A percentile compares a stretch with the other conserved stretches of the same genome.
Conservation (phyloP, 2,329 filamentous ascomycete species). For the Trichoderma afroharzianum region DNA sequence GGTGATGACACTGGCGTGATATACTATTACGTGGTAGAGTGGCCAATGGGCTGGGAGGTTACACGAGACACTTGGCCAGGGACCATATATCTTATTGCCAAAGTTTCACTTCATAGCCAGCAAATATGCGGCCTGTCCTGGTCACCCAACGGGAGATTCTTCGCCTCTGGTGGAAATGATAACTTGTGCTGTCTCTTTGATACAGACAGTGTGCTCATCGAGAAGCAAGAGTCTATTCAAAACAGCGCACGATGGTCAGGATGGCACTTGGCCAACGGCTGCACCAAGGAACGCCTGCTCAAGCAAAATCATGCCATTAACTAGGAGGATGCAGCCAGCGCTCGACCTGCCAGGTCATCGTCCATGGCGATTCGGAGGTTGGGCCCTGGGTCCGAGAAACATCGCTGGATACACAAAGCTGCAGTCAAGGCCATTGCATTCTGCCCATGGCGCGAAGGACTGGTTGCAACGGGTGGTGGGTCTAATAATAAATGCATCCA, state of each 20-base stretch:
- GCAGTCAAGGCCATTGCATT: slow-evolving; percentile 97
- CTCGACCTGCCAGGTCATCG: slow-evolving; percentile 29
- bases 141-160: slow-evolving; percentile 70
- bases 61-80: slow-evolving; percentile 68
- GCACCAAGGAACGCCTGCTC: not conserved
- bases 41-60: slow-evolving; percentile 65
- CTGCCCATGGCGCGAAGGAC: slow-evolving; percentile 84
- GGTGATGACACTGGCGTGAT: slow-evolving; percentile 80
- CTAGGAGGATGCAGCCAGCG: slow-evolving; percentile 23
- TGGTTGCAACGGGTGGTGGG: slow-evolving; percentile 87
- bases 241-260: not conserved
- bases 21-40: slow-evolving; percentile 88
- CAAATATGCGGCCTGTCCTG: slow-evolving; percentile 93
- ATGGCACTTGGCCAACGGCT: not conserved
- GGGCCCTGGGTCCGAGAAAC: slow-evolving; percentile 55
- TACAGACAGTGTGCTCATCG: slow-evolving; percentile 52
- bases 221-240: slow-evolving; percentile 4
- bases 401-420: slow-evolving; percentile 75
- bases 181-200: slow-evolving; percentile 84
- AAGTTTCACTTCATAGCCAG: slow-evolving; percentile 75
- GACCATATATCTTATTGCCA: slow-evolving; percentile 70
- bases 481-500: slow-evolving; percentile 94
- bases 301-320: not conserved
- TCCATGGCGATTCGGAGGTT: slow-evolving; percentile 45
- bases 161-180: slow-evolving; percentile 90